Conservation (phyloP, 1,284 basidiomycete species). For the Fomitopsis pinicola region DNA sequence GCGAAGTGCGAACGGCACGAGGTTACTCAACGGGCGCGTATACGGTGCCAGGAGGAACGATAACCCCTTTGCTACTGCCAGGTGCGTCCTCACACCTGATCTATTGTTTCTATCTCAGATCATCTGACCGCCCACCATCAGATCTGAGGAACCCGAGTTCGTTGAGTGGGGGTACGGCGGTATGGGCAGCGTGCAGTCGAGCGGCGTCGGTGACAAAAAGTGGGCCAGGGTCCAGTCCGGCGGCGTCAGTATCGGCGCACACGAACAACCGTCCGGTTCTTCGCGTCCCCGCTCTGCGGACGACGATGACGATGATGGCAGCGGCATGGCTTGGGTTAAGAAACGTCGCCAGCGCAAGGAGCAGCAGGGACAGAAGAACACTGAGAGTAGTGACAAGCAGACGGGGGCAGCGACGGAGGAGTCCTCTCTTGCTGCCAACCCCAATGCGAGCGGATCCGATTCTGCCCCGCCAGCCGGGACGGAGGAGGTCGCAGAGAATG, state of each 20-base stretch:
- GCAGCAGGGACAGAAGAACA: slow-evolving; percentile 6
- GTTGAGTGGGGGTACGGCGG: slow-evolving; percentile 86
- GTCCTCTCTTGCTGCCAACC: not conserved
- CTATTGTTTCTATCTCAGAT: not conserved
- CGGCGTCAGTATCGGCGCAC: slow-evolving; percentile 36
- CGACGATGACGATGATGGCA: slow-evolving; percentile 8
- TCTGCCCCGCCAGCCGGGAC: not conserved
- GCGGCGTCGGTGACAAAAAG: slow-evolving; percentile 13
- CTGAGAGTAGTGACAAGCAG: slow-evolving; percentile 6
- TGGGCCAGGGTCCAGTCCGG: slow-evolving; percentile 20
- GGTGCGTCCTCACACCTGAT: slow-evolving; percentile 18
- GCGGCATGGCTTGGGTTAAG: slow-evolving; percentile 11
- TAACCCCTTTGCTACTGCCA: slow-evolving; percentile 33
- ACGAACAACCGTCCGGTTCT: slow-evolving; percentile 44
- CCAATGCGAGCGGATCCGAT: slow-evolving; percentile 1
- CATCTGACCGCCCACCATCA: slow-evolving; percentile 1
- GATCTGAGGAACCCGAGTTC: slow-evolving; percentile 58
- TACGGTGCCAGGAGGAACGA: slow-evolving; percentile 51
- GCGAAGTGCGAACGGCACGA: slow-evolving; percentile 14
- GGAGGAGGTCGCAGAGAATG: not conserved
- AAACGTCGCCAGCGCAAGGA: slow-evolving; percentile 10
- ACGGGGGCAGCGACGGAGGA: slow-evolving; percentile 6
- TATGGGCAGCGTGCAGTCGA: slow-evolving; percentile 63
- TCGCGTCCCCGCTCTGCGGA: slow-evolving; percentile 10
- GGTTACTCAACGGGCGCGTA: slow-evolving; percentile 73